These are phyloP conservation scores for Euphorbia schlechtendalii DNA, from an alignment of 441 rosid species.

Conservation along the genomic window DNA sequence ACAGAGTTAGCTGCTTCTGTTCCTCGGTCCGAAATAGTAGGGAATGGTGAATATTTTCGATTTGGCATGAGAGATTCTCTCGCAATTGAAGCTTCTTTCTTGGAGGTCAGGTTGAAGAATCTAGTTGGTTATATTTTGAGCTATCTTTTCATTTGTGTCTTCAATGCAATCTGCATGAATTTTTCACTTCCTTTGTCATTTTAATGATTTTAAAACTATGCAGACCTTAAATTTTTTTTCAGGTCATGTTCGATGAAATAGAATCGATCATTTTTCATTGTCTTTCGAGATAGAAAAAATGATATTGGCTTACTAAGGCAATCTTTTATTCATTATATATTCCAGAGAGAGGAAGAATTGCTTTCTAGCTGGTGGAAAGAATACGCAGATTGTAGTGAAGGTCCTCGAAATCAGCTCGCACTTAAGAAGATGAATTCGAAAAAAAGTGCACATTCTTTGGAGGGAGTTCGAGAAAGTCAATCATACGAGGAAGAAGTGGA, in stretches of 20 bases:
- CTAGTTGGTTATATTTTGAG: conserved; percentile 14
- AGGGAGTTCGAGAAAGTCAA: conserved; percentile 72
- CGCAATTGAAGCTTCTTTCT: conserved; percentile 90
- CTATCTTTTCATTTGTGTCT: conserved; percentile 9
- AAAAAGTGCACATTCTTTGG: conserved; percentile 26
- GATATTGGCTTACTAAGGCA: neutral
- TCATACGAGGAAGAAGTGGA: conserved; percentile 66
- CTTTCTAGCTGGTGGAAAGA: conserved; percentile 96
- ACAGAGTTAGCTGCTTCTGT: conserved; percentile 87
- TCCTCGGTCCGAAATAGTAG: conserved; percentile 79
- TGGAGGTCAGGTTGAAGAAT: conserved; percentile 50
- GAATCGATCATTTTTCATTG: neutral
- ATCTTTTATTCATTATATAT: neutral
- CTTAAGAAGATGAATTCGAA: conserved; percentile 28
- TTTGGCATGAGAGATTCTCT: conserved; percentile 97
- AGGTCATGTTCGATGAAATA: neutral
- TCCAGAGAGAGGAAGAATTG: conserved; percentile 86
- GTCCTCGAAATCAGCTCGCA: conserved; percentile 45
- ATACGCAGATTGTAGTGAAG: conserved; percentile 93
- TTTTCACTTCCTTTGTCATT: neutral
- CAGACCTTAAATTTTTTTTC: too few species aligned
- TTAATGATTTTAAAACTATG: neutral
- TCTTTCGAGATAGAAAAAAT: neutral
- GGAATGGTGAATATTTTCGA: conserved; percentile 82
- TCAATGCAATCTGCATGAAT: conserved; percentile 4